A percentile compares a stretch with the other conserved stretches of the same genome.
Conservation (phyloP, 2,329 filamentous ascomycete species). For the Colletotrichum australisinense region DNA sequence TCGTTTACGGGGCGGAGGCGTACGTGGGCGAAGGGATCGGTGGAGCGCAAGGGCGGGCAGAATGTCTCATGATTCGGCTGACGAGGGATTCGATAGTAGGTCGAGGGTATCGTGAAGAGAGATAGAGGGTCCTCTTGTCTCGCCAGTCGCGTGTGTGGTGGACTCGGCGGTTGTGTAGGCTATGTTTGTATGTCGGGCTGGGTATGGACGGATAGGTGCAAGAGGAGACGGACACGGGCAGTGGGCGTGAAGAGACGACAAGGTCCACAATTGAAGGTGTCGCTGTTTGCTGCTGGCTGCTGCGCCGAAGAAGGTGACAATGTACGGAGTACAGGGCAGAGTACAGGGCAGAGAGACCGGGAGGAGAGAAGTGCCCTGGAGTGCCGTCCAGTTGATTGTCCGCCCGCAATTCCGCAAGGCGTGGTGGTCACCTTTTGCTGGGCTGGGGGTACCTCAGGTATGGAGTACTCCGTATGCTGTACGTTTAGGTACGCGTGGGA, state of each 20-base stretch:
- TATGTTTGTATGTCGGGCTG: not conserved
- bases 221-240: slow-evolving; percentile 23
- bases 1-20: slow-evolving; percentile 17
- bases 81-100: not conserved
- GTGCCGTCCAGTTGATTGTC: not conserved
- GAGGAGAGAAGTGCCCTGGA: too few relatives aligned
- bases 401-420: not conserved
- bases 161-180: slow-evolving; percentile 21
- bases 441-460: too few relatives aligned
- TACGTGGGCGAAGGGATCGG: slow-evolving; percentile 8
- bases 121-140: slow-evolving; percentile 11
- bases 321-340: too few relatives aligned
- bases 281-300: too few relatives aligned
- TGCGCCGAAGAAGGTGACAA: not conserved
- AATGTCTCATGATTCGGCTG: slow-evolving; percentile 26
- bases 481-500: too few relatives aligned
- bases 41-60: not conserved
- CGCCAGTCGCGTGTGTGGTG: slow-evolving; percentile 11
- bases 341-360: too few relatives aligned
- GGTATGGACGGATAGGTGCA: not conserved
- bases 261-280: not conserved
- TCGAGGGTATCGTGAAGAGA: slow-evolving; percentile 28
- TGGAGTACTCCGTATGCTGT: too few relatives aligned
- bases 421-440: not conserved
- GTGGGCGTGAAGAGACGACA: not conserved